These are phyloP conservation scores for Harringtonia aguacate DNA, from an alignment of 2,329 filamentous ascomycete genomes.

Conservation along the genomic window DNA sequence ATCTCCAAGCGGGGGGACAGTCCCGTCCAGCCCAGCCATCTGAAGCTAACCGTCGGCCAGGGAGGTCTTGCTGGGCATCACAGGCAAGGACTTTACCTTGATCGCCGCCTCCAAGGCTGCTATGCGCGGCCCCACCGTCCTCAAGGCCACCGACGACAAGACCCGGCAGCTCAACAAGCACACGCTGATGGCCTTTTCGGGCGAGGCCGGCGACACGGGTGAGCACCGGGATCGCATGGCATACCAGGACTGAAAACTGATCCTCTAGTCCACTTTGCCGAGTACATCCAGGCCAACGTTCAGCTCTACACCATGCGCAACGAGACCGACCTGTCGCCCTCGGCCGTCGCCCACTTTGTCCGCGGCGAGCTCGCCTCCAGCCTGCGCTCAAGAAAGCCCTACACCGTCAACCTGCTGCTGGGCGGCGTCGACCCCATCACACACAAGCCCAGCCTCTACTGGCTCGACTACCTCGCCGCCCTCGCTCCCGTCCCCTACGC, in stretches of 20 bases:
- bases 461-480: slow-evolving; percentile 93
- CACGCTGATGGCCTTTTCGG: slow-evolving; percentile 89
- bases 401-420: slow-evolving; percentile 92
- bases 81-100: slow-evolving; percentile 98
- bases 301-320: slow-evolving; percentile 99
- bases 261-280: slow-evolving; percentile 89
- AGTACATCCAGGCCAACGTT: slow-evolving; percentile 97
- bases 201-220: slow-evolving; percentile 94
- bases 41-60: slow-evolving; percentile 33
- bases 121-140: slow-evolving; percentile 92
- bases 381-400: slow-evolving; percentile 83
- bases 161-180: slow-evolving; percentile 86
- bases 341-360: slow-evolving; percentile 85
- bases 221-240: neutral
- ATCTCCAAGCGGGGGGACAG: too few species aligned
- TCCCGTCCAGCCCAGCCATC: neutral
- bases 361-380: slow-evolving; percentile 86
- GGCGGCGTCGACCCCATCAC: slow-evolving; percentile 90
- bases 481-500: slow-evolving; percentile 85
- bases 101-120: slow-evolving; percentile 95
- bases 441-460: slow-evolving; percentile 85
- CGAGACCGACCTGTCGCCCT: slow-evolving; percentile 80
- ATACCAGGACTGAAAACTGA: too few species aligned
- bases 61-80: slow-evolving; percentile 97
- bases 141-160: slow-evolving; percentile 95